phyloP scores from a whole-genome alignment of 2,329 filamentous ascomycete species.

The Colletotrichum theobromicola region DNA sequence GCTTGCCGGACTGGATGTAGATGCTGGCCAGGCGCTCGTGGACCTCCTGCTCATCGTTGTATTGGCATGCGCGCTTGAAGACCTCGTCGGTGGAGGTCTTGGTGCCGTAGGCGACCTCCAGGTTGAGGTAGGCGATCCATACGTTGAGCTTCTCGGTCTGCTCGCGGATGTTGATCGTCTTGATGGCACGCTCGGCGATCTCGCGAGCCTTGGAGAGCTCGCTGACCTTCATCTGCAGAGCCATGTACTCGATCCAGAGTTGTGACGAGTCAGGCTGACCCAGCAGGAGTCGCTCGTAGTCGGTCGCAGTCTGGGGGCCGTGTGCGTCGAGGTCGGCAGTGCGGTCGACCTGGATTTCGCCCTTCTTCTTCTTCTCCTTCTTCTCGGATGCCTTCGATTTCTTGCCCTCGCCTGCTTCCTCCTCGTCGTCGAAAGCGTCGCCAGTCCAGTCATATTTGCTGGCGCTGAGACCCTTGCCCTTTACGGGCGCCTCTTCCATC shows the following conservation, averaged over 20 bases:
- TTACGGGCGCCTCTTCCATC: constrained; percentile 37
- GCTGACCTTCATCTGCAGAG: constrained; percentile 93
- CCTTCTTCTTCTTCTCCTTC: constrained; percentile 70
- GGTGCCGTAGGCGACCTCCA: constrained; percentile 89
- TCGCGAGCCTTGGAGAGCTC: constrained; percentile 88
- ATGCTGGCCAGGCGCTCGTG: constrained; percentile 91
- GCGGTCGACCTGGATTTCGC: constrained; percentile 82
- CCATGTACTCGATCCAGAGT: constrained; percentile 97
- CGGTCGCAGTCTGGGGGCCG: constrained; percentile 86
- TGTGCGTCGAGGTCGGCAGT: constrained; percentile 91
- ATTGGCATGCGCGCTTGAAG: constrained; percentile 91
- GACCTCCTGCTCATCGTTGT: constrained; percentile 90
- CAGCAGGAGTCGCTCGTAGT: constrained; percentile 92
- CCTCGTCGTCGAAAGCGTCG: constrained; percentile 66
- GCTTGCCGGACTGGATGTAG: constrained; percentile 90
- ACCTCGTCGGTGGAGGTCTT: constrained; percentile 83
- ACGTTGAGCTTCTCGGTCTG: constrained; percentile 93
- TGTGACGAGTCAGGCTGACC: constrained; percentile 92
- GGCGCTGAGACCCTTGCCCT: constrained; percentile 45
- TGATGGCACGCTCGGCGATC: constrained; percentile 87
- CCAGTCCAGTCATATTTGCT: constrained; percentile 90
- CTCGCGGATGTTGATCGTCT: constrained; percentile 89
- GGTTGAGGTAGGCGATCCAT: constrained; percentile 92
- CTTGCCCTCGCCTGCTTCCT: constrained; percentile 45
- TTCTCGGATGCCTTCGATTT: constrained; percentile 35